Base-by-base conservation (phyloP, 805 yeast genomes). In the Ogataea zsoltii region DNA sequence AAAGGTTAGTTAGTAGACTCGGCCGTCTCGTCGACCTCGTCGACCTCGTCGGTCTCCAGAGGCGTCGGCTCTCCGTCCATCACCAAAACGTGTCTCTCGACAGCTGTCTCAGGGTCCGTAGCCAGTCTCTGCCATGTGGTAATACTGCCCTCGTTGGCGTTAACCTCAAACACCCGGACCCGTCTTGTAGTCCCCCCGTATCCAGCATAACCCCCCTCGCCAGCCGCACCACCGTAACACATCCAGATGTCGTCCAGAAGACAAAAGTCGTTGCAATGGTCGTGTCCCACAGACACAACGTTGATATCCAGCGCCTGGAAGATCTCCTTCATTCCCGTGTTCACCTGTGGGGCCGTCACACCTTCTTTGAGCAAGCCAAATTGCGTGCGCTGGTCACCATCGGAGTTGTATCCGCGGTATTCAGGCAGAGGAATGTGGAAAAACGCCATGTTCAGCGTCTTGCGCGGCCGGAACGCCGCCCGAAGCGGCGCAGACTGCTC, bases 181-280 rank as follows among this genome's bases (percentile, higher is more conserved):
- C 97, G 75, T 56, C 99, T 78, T n/a, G 84, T 72, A 26, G 85
- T 88, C 2, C 91, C 92, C 1, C 90, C 92, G 57, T 90, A 89
- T 0, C 97, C 97, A 7, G 85, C 97, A 61, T 94, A 94, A 0
- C 97, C 98, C 32, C 98, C 99, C 67, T 88, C 95, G 13, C 98
- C 99, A 4, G 79, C 75, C 1, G 83, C 95, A 19, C 99, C 99
- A 3, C 96, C 99, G 61, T 89, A 90, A 60, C 99, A 94, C 28
- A 94, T 68, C 96, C 96, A 88, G 26, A 45, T 68, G 67, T 56
- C 72, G 53, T 86, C 85, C 41, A 74, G 66, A 48, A 88, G 66
- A 66, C 99, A 94, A 62, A 78, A 94, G 60, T 94, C 98, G 65
- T 94, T 94, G 56, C 89, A 87, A 63, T 94, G 99, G 60, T 94